These are phyloP conservation scores for Penicillium steckii DNA, from an alignment of 495 filamentous ascomycete genomes.

Conservation along the genomic window DNA sequence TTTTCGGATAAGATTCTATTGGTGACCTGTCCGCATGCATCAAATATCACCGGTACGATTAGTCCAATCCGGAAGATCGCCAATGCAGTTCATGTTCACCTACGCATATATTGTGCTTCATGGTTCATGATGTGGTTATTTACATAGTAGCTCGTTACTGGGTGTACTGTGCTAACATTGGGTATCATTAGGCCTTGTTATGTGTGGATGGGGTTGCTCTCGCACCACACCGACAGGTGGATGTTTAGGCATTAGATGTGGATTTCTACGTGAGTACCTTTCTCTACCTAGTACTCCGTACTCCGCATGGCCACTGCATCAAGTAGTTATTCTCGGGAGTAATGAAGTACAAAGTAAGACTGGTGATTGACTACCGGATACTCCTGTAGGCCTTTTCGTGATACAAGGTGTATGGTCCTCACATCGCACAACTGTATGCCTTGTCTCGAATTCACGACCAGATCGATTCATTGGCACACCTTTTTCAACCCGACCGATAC, in stretches of 20 bases:
- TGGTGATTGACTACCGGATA: no score
- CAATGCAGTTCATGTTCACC: constrained; percentile 47
- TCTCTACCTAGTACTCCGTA: not conserved
- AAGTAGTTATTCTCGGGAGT: no score
- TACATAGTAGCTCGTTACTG: no score
- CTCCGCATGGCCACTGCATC: no score
- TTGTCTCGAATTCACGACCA: constrained; percentile 40
- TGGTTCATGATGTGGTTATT: no score
- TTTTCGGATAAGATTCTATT: constrained; percentile 58
- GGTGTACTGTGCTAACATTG: no score
- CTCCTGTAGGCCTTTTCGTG: constrained; percentile 59
- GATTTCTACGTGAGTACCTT: constrained; percentile 61
- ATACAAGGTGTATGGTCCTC: constrained; percentile 76
- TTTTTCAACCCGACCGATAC: constrained; percentile 62
- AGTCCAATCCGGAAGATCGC: constrained; percentile 54
- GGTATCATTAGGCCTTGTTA: constrained; percentile 33
- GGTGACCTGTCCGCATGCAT: constrained; percentile 66
- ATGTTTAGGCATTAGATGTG: constrained; percentile 63
- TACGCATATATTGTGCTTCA: constrained; percentile 30
- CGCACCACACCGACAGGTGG: constrained; percentile 66
- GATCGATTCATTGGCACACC: constrained; percentile 58
- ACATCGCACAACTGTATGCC: constrained; percentile 67
- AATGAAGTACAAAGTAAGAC: no score
- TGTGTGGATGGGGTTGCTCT: constrained; percentile 65
- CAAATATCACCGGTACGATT: constrained; percentile 70